Evolutionary conservation across 176 grass and related monocot genomes (phyloP).

Genomic region (Saccharum spontaneum): DNA sequence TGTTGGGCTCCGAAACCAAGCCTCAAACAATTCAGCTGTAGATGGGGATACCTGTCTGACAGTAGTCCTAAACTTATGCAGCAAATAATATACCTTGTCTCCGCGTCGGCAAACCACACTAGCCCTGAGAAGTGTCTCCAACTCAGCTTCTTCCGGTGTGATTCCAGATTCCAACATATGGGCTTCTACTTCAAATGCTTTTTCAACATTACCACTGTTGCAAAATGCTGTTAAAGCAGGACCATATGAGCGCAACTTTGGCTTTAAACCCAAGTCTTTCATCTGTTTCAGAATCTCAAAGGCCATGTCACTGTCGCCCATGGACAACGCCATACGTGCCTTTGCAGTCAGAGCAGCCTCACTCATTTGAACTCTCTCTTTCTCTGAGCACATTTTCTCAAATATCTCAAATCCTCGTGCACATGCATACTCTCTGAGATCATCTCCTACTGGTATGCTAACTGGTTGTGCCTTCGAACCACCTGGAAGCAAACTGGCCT

Average conservation of each 20-base stretch:
- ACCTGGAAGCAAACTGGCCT: not conserved
- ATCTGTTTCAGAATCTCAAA: conserved; percentile 68
- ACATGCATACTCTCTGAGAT: conserved; percentile 51
- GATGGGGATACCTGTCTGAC: conserved; percentile 59
- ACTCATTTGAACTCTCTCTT: conserved; percentile 49
- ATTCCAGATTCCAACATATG: conserved; percentile 62
- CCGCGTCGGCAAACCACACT: conserved; percentile 39
- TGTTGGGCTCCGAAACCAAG: conserved; percentile 64
- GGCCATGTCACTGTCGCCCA: conserved; percentile 51
- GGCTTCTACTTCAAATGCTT: conserved; percentile 62
- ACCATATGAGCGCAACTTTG: conserved; percentile 59
- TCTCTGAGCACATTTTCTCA: conserved; percentile 47
- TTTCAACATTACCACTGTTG: conserved; percentile 57
- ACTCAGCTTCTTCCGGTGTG: conserved; percentile 56
- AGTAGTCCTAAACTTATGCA: conserved; percentile 68
- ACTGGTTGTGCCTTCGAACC: not conserved
- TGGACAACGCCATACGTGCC: conserved; percentile 57
- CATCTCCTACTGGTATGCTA: conserved; percentile 38
- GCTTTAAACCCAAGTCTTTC: conserved; percentile 43
- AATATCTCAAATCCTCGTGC: conserved; percentile 61
- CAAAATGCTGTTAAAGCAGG: conserved; percentile 60
- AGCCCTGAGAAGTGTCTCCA: conserved; percentile 55
- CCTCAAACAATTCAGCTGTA: conserved; percentile 48
- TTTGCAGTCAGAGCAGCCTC: conserved; percentile 68
- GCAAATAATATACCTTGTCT: conserved; percentile 62